Evolutionary conservation across 139 green algal species (phyloP), one percentile per base, ranked within the genome.

Genomic region (Chlamydomonas incerta): DNA sequence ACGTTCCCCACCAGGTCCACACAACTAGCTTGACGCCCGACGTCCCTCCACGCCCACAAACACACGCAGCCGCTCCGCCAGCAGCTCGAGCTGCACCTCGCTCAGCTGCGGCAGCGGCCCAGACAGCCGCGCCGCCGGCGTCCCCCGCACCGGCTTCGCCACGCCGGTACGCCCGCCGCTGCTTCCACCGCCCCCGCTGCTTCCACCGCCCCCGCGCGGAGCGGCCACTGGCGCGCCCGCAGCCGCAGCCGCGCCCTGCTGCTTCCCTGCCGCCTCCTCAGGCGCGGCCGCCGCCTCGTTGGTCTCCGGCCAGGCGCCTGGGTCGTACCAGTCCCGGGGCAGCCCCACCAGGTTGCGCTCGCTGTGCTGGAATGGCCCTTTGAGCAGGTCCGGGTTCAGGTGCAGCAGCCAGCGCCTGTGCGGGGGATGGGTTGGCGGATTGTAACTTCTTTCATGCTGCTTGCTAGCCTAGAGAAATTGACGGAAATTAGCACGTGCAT

Each of bases 331-430:
- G 9, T 89, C 80, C 9, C 80, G 62, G 18, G 80, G 74, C 57
- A 93, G 80, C 0, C 89, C 81, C n/a, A 94, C 91, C 73, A 84
- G 35, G 34, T 74, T 14, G n/a, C 90, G 84, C 55, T 82, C 91
- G 0, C 37, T 35, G 77, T 95, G 90, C 77, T 94, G 90, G 91
- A 93, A 93, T 10, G 89, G 86, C 1, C 90, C 92, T 34, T 88
- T 93, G 37, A 95, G 90, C 47, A 95, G 80, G 41, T 94, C 91
- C 23, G 92, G 95, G 60, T 81, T 90, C 65, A 95, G 81, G 2
- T 69, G 52, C 8, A 89, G 21, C 29, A 97, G 60, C 81, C 89
- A 90, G 0, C 46, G 29, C 13, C 87, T 82, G 86, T 90, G 95
- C 3, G 50, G 18, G 14, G 20, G 58, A n/a, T 50, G 41, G 41